These are phyloP conservation scores for Wickerhamomyces silvicola DNA, from an alignment of 805 yeast genomes.

Conservation along the genomic window DNA sequence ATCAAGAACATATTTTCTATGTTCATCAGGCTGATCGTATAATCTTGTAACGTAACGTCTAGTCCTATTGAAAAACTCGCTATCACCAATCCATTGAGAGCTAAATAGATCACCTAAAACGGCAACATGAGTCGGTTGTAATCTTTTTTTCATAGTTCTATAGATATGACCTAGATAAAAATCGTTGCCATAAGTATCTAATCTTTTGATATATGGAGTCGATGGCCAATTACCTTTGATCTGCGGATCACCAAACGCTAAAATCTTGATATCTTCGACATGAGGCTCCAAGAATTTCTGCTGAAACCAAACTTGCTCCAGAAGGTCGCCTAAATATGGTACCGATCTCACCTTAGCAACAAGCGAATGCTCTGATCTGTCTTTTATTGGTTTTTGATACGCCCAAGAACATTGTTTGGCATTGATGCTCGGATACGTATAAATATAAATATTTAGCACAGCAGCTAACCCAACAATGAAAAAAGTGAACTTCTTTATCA, in stretches of 20 bases:
- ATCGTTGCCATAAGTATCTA: conserved; percentile 90
- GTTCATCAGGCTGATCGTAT: conserved; percentile 51
- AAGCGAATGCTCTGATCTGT: conserved; percentile 3
- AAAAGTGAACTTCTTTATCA: conserved; percentile 18
- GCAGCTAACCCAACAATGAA: conserved; percentile 30
- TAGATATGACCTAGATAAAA: conserved; percentile 82
- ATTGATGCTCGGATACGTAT: conserved; percentile 66
- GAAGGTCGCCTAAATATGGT: conserved; percentile 18
- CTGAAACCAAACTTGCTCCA: conserved; percentile 23
- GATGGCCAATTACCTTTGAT: conserved; percentile 80
- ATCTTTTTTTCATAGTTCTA: conserved; percentile 50
- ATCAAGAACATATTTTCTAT: conserved; percentile 42
- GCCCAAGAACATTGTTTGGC: conserved; percentile 58
- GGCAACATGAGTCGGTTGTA: conserved; percentile 73
- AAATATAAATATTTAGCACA: conserved; percentile 54
- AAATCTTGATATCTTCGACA: conserved; percentile 48
- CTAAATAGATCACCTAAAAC: conserved; percentile 92
- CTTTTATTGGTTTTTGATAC: conserved; percentile 17
- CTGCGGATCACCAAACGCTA: conserved; percentile 96
- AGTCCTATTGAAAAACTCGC: conserved; percentile 79
- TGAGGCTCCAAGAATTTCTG: conserved; percentile 8
- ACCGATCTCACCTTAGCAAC: conserved; percentile 7
- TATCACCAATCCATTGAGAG: conserved; percentile 90
- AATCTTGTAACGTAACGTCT: conserved; percentile 65
- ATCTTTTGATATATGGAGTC: conserved; percentile 62